Conservation (phyloP, 768 basidiomycete genomes). For the Pleurotus ostreatus region DNA sequence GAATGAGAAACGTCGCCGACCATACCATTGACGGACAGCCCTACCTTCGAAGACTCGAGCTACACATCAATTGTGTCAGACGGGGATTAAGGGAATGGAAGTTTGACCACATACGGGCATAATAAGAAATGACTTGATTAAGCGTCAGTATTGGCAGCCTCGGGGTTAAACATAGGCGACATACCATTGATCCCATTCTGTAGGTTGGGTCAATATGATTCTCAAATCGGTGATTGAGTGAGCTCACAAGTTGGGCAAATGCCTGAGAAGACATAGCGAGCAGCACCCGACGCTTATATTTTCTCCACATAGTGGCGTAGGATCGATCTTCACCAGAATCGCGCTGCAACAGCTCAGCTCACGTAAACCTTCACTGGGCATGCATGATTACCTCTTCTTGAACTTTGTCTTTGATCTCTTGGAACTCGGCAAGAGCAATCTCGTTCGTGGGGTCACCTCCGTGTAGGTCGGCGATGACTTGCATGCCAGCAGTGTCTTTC, state of each 20-base stretch:
- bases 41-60: conserved; percentile 90
- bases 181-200: conserved; percentile 94
- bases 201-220: neutral
- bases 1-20: neutral
- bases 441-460: conserved; percentile 71
- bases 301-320: conserved; percentile 81
- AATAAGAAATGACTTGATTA: conserved; percentile 84
- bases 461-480: conserved; percentile 84
- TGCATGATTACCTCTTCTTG: conserved; percentile 52
- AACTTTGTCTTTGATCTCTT: conserved; percentile 83
- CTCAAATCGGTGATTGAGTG: neutral
- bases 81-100: conserved; percentile 4
- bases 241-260: conserved; percentile 86
- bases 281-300: conserved; percentile 82
- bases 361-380: neutral
- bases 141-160: conserved; percentile 1
- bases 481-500: conserved; percentile 78
- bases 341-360: conserved; percentile 40
- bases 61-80: conserved; percentile 23
- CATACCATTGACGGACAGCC: neutral
- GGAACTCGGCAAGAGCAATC: conserved; percentile 76
- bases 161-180: conserved; percentile 14
- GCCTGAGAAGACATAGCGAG: conserved; percentile 95
- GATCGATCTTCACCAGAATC: conserved; percentile 70
- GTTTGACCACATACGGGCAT: conserved; percentile 64